Evolutionary conservation across 1,139 yeast species (phyloP).

Genomic region (Geotrichum cucujoidarum): DNA sequence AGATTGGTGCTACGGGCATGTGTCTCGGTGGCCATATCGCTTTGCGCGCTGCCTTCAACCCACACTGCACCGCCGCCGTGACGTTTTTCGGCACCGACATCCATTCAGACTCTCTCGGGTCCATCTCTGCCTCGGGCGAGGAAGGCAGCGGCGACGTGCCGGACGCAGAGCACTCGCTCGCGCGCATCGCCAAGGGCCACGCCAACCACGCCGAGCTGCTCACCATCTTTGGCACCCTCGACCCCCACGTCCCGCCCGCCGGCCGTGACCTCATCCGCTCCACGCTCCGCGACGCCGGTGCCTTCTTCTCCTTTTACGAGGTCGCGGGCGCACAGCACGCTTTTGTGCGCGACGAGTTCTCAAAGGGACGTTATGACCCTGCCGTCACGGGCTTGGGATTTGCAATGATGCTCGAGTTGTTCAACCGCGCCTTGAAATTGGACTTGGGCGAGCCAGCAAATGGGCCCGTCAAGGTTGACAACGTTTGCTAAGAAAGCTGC

Average conservation of each 20-base stretch:
- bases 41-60: constrained; percentile 64
- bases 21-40: constrained; percentile 85
- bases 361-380: constrained; percentile 76
- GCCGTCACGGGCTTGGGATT: constrained; percentile 65
- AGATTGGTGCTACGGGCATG: constrained; percentile 80
- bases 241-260: constrained; percentile 73
- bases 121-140: constrained; percentile 23
- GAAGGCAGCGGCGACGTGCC: too few species aligned
- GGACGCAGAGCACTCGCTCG: constrained; percentile 56
- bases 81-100: constrained; percentile 82
- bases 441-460: constrained; percentile 64
- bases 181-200: constrained; percentile 46
- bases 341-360: constrained; percentile 69
- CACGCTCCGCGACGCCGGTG: constrained; percentile 54
- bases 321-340: constrained; percentile 80
- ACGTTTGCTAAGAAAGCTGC: too few species aligned
- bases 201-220: constrained; percentile 49
- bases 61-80: constrained; percentile 60
- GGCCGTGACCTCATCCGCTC: constrained; percentile 70
- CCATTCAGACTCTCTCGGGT: constrained; percentile 61
- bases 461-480: constrained; percentile 47
- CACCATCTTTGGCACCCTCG: constrained; percentile 72
- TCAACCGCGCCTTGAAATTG: constrained; percentile 60
- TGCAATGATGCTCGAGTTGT: constrained; percentile 64
- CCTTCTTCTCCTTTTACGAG: constrained; percentile 66